Evolutionary conservation across 139 green algal species (phyloP), one percentile per base, ranked within the genome.

Genomic region (Helicosporidium sp.): DNA sequence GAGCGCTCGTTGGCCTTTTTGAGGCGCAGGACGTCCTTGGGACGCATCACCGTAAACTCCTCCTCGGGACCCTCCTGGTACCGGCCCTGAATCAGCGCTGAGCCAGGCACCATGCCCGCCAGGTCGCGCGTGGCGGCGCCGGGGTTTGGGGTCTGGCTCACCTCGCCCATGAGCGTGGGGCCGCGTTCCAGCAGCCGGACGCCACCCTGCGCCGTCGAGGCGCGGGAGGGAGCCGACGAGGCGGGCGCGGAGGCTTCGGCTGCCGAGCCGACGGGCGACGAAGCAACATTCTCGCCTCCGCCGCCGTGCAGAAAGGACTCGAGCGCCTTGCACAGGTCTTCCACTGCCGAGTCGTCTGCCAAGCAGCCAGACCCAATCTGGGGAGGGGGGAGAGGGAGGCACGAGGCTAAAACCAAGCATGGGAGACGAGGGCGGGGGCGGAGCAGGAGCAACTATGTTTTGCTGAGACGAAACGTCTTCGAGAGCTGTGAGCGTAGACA

Each of bases 21-120:
- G 20, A 88, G 64, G 52, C 87, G 84, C 0, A 40, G 48, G 3
- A 51, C 48, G 40, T 90, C 79, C 53, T 78, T 77, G 31, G 53
- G 29, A 42, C 28, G 19, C 18, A 43, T 43, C 15, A 43, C 15
- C 15, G 15, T 43, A 19, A 43, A 22, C n/a, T 22, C 26, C 10
- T 49, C 20, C 16, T 35, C 24, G 5, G 13, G 12, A 6, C 17
- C 25, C 24, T 15, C 25, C 43, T 37, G 43, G 43, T 4, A 29
- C 44, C 22, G 54, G 44, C 48, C 59, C 45, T 74, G 66, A 26
- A 74, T 74, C 36, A 64, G 37, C 40, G 68, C 35, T 4, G 61
- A 55, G 16, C 48, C 62, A 19, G 46, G 52, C 25, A 63, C 26
- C 17, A 52, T n/a, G 10, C 74, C 67, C 15, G 27, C 44, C 24